Base-by-base conservation (phyloP, 169 alveolate species). In the Eimeria sp. region DNA sequence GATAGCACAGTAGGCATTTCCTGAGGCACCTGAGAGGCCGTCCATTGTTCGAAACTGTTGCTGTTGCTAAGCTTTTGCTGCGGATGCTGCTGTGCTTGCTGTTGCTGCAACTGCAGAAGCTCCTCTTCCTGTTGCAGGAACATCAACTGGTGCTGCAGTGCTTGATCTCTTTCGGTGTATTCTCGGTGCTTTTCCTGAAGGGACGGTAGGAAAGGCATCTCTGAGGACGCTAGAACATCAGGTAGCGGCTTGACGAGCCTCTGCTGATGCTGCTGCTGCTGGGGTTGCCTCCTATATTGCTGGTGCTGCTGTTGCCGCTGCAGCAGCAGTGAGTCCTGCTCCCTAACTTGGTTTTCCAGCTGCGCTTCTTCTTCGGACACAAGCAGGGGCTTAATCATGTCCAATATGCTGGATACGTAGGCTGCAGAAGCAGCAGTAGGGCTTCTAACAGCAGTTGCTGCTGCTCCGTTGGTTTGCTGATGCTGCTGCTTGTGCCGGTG, bases 351-450 rank as follows among this genome's bases (percentile, higher is more conserved):
- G 37, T 18, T 23, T 62, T 60, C 91, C 80, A 85, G 78, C 80
- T 58, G 91, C 58, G 37, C 60, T 52, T 85, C 91, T 62, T 56
- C 91, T 33, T 85, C 91, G n/a, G 91, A 60, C 30, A 60, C 78
- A 30, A 85, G 78, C 58, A 85, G 80, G 68, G 91, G 91, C 78
- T 62, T 18, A 20, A 85, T 33, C 60, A 85, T 85, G 58, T 43
- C 80, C 91, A 85, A 33, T 62, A 60, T 40, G 46, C 30, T 43
- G 64, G 43, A 1, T 23, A 80, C 91, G 62, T 85, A 71, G 25
- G 91, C 64, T 40, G 80, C 64, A 37, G 91, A 40, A 85, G 91
- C 76, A 33, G 43, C 58, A 60, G 90, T 4, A 56, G 37, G 23
- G 46, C 43, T 56, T 18, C 72, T 58, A 30, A 33, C 54, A 56